Evolutionary conservation across 2,329 filamentous ascomycete genomes (phyloP), one percentile per base, ranked within the genome.

Genomic region (Hypocrella siamensis): DNA sequence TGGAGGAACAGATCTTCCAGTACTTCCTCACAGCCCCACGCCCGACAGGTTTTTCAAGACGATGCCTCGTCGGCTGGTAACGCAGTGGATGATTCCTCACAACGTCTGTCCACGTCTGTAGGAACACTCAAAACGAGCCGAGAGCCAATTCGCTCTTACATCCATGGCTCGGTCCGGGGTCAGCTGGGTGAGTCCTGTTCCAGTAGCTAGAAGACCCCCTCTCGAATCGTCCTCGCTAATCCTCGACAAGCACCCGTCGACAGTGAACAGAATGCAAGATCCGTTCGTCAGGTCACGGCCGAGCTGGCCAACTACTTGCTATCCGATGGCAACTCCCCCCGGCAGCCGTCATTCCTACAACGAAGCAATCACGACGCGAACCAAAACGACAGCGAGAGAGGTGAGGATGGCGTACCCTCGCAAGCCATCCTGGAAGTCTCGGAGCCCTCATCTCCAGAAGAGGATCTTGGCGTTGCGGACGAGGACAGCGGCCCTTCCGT

Each of bases 231-330:
- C 22, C 15, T 12, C 17, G 6, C 28, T 37, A 33, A 30, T 30
- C 6, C 22, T 27, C 16, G 19, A 30, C 26, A 40, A 70, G 65
- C 58, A 25, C 64, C 66, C 14, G 48, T 70, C 54, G 80, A 88
- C 48, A 79, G 72, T 43, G 68, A 73, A 14, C 72, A 82, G 43
- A 81, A 82, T 52, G 79, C 82, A 21, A 73, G 76, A 36, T 80
- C 75, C 41, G 79, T 93, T 26, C 78, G 85, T 40, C 78, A 90
- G 54, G 79, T 90, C 48, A 92, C 85, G 3, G 82, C 84, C 31
- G 83, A 93, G 54, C 65, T 93, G 35, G 85, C 85, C 27, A 83
- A 73, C 14, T 84, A 86, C 49, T 76, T 83, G 31, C 67, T 93
- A 18, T 77, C 77, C 25, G 73, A 80, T 43, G 65, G 67, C 43